Percentiles rank a stretch among this genome's conserved stretches.
These are phyloP conservation scores for Eutrema salsugineum DNA, from an alignment of 441 rosid genomes.

Conservation along the genomic window DNA sequence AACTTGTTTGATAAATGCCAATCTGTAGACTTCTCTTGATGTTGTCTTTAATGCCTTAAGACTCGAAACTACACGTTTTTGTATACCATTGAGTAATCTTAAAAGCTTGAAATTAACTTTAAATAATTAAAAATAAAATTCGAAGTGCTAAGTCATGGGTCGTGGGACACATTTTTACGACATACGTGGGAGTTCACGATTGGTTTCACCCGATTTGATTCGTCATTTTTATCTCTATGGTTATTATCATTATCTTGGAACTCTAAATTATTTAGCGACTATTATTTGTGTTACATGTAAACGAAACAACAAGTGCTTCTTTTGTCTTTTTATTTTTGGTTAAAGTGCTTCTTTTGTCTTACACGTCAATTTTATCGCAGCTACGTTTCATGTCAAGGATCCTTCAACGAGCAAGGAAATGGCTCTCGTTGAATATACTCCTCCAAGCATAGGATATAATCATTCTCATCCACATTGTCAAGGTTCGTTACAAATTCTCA, in stretches of 20 bases:
- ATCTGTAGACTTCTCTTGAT: neutral
- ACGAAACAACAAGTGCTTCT: neutral
- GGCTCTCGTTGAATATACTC: conserved; percentile 65
- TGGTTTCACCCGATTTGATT: neutral
- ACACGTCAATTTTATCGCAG: conserved; percentile 29
- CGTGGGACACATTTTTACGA: conserved; percentile 13
- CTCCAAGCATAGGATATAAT: conserved; percentile 33
- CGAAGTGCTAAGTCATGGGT: neutral
- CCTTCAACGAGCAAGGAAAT: conserved; percentile 48
- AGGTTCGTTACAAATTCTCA: no score
- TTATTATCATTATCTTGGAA: neutral
- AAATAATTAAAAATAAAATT: neutral
- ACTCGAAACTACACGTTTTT: neutral
- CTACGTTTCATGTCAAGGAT: conserved; percentile 41
- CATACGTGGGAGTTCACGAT: neutral
- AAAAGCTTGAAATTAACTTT: neutral
- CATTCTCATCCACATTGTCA: conserved; percentile 36
- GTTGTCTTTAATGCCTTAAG: conserved; percentile 1
- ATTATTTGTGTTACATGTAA: neutral
- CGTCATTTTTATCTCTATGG: neutral
- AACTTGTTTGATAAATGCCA: neutral
- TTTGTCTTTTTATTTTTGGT: no score
- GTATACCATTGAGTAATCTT: neutral
- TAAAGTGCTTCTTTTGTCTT: neutral
- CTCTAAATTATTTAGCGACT: neutral